phyloP scores from a whole-genome alignment of 2,329 filamentous ascomycete genomes.

The Microdochium trichocladiopsis region DNA sequence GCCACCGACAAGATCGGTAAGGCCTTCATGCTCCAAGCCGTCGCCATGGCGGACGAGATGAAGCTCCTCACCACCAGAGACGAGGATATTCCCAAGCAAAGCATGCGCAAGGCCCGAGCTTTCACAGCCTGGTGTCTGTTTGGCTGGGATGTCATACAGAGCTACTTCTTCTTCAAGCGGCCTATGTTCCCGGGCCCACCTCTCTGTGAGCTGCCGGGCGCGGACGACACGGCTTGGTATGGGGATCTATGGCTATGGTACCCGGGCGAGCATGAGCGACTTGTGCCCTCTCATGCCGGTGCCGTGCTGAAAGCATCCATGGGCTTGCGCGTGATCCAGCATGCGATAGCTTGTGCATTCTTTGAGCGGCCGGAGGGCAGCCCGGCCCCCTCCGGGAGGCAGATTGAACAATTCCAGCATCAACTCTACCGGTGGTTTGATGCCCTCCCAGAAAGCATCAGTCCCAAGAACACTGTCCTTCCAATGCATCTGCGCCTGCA shows the following conservation, averaged over 20 bases:
- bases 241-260: slow-evolving; percentile 29
- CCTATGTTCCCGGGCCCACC: slow-evolving; percentile 18
- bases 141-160: neutral
- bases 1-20: slow-evolving; percentile 29
- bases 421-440: neutral
- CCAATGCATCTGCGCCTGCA: neutral
- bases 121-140: slow-evolving; percentile 26
- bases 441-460: neutral
- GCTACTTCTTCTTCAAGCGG: slow-evolving; percentile 11
- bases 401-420: neutral
- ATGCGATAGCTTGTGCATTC: neutral
- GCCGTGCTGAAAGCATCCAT: neutral
- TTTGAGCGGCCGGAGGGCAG: neutral
- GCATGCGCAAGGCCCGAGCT: slow-evolving; percentile 7
- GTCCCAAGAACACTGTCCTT: neutral
- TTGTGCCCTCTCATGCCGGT: neutral
- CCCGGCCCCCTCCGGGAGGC: neutral
- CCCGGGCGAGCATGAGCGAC: slow-evolving; percentile 9
- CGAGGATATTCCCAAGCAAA: slow-evolving; percentile 5
- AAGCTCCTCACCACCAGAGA: slow-evolving; percentile 16
- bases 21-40: slow-evolving; percentile 20
- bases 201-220: slow-evolving; percentile 22
- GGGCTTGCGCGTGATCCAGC: neutral
- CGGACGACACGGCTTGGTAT: slow-evolving; percentile 16
- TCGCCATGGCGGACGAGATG: slow-evolving; percentile 23